Base-by-base conservation (phyloP, 2,329 filamentous ascomycete species). In the Penicillium sp. region DNA sequence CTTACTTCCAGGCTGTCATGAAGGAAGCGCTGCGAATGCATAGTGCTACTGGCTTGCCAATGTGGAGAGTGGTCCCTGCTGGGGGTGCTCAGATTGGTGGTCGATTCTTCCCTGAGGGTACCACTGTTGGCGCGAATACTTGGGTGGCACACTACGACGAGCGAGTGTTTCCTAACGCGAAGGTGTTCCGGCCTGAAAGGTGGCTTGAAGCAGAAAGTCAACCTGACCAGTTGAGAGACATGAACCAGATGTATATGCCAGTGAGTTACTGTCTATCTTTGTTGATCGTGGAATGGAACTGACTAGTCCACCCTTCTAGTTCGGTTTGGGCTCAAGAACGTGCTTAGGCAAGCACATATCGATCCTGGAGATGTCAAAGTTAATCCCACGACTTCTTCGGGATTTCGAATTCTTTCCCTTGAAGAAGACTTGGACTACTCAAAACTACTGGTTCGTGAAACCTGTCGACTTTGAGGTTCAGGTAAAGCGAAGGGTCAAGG, bases 11-110 rank as follows among this genome's bases (percentile, higher is more conserved):
- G 59, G 82, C 82, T 0, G 77, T 81, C 3, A 79, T 85, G 40
- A 83, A 83, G 53, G 83, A 85, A 65, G 79, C 80, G 0, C 68
- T 85, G 18, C 78, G 84, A 14, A 70, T 85, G 19, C 79, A 83
- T 51, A 76, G 82, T 1, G 78, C 81, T 0, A 77, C 78, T 0
- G 82, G 80, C 4, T 68, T 84, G 11, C 78, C 81, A 3, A 69
- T 85, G n/a, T 79, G 80, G 66, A 76, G 83, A 4, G 72, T 78
- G 0, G 81, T 84, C 0, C 81, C 82, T 0, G 56, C 73, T 2
- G 77, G 73, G 0, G 83, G 83, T 0, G 72, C 73, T 0, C 73
- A 75, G 6, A 73, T 85, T 6, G 72, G 73, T 1, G 73, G 75
- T 43, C 73, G 69, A 7, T 76, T 73, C 56, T 78, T 82, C 54